Conservation (phyloP, 148 eudicot genomes). For the Heliosperma pusillum region DNA sequence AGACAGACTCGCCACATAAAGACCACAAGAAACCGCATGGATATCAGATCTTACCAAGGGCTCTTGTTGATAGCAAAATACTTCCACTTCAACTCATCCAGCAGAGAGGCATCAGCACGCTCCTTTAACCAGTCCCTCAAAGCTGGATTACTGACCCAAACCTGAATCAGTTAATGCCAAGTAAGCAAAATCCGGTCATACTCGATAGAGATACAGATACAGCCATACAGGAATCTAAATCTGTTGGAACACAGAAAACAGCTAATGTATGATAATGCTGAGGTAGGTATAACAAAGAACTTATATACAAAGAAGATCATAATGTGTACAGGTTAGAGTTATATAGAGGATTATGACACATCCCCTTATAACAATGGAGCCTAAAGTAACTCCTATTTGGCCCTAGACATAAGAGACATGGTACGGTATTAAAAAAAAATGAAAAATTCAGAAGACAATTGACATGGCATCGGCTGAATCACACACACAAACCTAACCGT, state of each 20-base stretch:
- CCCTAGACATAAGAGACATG: background rate
- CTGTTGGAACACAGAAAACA: background rate
- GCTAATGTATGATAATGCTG: background rate
- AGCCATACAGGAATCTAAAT: background rate
- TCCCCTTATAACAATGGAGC: background rate
- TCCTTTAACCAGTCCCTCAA: conserved; percentile 79
- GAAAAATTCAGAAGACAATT: background rate
- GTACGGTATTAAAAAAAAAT: background rate
- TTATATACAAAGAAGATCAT: background rate
- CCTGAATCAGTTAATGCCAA: conserved; percentile 36
- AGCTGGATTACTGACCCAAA: conserved; percentile 74
- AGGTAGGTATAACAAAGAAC: background rate
- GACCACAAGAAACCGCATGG: conserved; percentile 5
- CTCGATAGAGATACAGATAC: background rate
- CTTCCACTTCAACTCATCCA: conserved; percentile 74
- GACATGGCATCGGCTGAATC: background rate
- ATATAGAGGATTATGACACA: background rate
- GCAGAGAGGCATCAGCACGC: conserved; percentile 51
- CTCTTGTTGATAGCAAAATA: conserved; percentile 76
- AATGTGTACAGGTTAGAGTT: background rate
- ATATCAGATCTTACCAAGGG: conserved; percentile 58
- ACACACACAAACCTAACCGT: background rate
- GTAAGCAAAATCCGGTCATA: background rate
- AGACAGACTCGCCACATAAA: background rate
- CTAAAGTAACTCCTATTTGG: background rate